Evolutionary conservation across 148 eudicot species (phyloP).

Genomic region (Chenopodium formosanum): DNA sequence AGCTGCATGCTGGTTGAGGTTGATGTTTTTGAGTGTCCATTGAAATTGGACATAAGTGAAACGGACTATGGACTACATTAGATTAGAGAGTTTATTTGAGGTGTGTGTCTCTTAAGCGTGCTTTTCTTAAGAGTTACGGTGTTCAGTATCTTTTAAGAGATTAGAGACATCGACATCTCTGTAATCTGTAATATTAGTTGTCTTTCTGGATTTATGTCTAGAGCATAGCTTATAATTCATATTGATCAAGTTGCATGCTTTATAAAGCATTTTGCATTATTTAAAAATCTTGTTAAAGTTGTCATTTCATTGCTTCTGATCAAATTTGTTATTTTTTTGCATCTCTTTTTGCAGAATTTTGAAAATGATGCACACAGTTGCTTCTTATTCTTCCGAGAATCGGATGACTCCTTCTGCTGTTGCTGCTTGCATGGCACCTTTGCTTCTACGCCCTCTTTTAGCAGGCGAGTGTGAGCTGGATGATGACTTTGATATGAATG

Average conservation of each 20-base stretch:
- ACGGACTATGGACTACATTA: not conserved
- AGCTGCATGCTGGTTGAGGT: not conserved
- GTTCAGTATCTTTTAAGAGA: not conserved
- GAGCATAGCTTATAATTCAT: not conserved
- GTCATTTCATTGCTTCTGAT: not conserved
- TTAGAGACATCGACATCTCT: not conserved
- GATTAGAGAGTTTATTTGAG: not conserved
- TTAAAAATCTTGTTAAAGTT: not conserved
- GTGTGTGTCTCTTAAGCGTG: not conserved
- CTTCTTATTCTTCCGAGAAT: conserved; percentile 74
- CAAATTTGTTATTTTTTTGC: not conserved
- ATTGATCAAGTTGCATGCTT: conserved; percentile 7
- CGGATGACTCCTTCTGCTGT: conserved; percentile 96
- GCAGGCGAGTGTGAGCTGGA: conserved; percentile 98
- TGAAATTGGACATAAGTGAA: not conserved
- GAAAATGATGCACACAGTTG: conserved; percentile 92
- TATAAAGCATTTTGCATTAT: conserved; percentile 8
- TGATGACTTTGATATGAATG: conserved; percentile 76
- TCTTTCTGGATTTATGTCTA: not conserved
- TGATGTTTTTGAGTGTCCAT: not conserved
- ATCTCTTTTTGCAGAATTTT: conserved; percentile 53
- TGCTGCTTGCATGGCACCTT: conserved; percentile 99
- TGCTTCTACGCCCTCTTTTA: conserved; percentile 93
- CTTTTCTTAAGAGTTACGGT: not conserved
- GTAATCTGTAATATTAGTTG: not conserved